These are phyloP conservation scores for Cutaneotrichosporon cavernicola DNA, from an alignment of 1,284 basidiomycete genomes.

Conservation along the genomic window DNA sequence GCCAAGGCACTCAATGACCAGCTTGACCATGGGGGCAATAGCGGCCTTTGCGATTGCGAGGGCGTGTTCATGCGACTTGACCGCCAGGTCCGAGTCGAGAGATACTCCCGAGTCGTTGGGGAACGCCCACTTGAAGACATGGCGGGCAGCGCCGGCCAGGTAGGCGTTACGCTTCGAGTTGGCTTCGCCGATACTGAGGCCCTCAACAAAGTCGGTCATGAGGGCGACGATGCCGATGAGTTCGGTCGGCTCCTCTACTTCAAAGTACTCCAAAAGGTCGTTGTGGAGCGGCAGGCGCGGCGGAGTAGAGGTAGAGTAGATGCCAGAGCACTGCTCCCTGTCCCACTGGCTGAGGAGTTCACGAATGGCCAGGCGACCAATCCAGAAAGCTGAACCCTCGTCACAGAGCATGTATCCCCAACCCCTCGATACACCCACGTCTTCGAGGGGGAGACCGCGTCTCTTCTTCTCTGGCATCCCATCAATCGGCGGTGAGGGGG, in stretches of 20 bases:
- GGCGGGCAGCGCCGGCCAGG: slow-evolving; percentile 40
- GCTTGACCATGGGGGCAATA: slow-evolving; percentile 33
- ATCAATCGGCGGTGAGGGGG: slow-evolving; percentile 19
- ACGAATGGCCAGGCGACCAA: slow-evolving; percentile 45
- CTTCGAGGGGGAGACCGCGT: slow-evolving; percentile 36
- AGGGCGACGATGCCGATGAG: slow-evolving; percentile 41
- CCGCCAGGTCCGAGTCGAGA: slow-evolving; percentile 13
- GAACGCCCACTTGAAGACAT: slow-evolving; percentile 45
- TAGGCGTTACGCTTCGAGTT: slow-evolving; percentile 42
- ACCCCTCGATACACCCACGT: slow-evolving; percentile 40
- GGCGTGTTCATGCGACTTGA: slow-evolving; percentile 30
- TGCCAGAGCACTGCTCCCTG: slow-evolving; percentile 31
- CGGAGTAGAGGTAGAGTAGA: slow-evolving; percentile 31
- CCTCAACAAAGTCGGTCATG: slow-evolving; percentile 31
- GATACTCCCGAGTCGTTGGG: slow-evolving; percentile 29
- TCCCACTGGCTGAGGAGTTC: slow-evolving; percentile 37
- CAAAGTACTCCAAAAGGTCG: slow-evolving; percentile 45
- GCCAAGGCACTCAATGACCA: slow-evolving; percentile 38
- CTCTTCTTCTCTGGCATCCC: not conserved
- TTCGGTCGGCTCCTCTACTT: slow-evolving; percentile 35
- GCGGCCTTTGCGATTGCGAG: slow-evolving; percentile 30
- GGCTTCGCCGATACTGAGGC: slow-evolving; percentile 35
- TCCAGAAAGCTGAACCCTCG: slow-evolving; percentile 48
- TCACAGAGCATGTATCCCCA: slow-evolving; percentile 51
- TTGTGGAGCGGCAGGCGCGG: slow-evolving; percentile 32